phyloP scores from a whole-genome alignment of 2,329 filamentous ascomycete species.

The Setomelanomma holmii region DNA sequence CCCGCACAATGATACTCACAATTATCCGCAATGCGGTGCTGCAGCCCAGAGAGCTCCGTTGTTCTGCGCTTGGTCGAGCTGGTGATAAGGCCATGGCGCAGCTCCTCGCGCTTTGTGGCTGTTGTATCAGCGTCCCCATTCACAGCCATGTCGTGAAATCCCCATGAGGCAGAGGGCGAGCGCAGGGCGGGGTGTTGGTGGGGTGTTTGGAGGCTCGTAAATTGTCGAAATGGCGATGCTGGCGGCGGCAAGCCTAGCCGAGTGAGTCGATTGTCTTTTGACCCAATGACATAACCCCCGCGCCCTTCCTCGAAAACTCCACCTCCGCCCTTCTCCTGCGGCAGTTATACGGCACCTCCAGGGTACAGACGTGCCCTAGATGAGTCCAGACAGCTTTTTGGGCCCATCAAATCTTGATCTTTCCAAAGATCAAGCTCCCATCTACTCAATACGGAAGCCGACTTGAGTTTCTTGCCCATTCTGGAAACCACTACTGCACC shows the following conservation, averaged over 20 bases:
- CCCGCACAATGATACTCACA: constrained; percentile 43
- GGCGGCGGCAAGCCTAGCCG: constrained; percentile 34
- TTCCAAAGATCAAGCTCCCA: constrained; percentile 43
- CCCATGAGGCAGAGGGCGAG: constrained; percentile 33
- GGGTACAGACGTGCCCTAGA: constrained; percentile 35
- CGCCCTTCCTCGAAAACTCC: constrained; percentile 5
- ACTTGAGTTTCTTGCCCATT: constrained; percentile 23
- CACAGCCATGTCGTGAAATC: constrained; percentile 45
- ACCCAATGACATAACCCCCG: constrained; percentile 23
- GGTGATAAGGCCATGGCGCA: constrained; percentile 53
- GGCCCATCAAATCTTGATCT: constrained; percentile 43
- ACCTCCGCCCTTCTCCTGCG: constrained; percentile 8
- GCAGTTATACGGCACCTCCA: constrained; percentile 2
- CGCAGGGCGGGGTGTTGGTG: constrained; percentile 34
- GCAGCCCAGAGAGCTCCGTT: constrained; percentile 53
- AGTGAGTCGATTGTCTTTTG: not conserved
- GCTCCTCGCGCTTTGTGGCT: constrained; percentile 41
- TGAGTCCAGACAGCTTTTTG: constrained; percentile 35
- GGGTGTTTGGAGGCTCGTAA: constrained; percentile 30
- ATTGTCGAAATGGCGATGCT: constrained; percentile 27
- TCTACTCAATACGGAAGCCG: constrained; percentile 43
- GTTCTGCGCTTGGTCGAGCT: constrained; percentile 58
- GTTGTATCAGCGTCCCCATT: constrained; percentile 43
- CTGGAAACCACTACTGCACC: constrained; percentile 15
- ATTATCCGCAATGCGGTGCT: constrained; percentile 53